Evolutionary conservation across 441 rosid species (phyloP).

Genomic region (Jatropha multifida): DNA sequence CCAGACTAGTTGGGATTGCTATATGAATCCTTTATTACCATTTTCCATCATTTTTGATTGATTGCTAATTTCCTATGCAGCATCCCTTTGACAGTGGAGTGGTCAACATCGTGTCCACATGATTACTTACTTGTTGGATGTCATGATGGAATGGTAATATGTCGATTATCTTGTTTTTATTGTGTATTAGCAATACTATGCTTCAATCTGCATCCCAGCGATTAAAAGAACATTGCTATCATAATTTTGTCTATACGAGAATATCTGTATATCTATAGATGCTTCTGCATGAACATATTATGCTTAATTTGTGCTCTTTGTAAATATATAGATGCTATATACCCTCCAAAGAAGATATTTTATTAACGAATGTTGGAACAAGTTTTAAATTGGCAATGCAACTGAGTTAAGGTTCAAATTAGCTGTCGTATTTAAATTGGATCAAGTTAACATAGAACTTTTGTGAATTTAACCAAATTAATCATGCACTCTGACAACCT

Average conservation of each 20-base stretch:
- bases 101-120: slow-evolving; percentile 67
- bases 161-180: slow-evolving; percentile 7
- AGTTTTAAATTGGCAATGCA: too few relatives aligned
- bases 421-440: too few relatives aligned
- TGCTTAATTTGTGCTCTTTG: neutral
- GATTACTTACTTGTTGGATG: slow-evolving; percentile 91
- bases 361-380: too few relatives aligned
- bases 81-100: slow-evolving; percentile 84
- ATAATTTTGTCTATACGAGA: neutral
- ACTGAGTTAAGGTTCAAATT: too few relatives aligned
- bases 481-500: too few relatives aligned
- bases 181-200: slow-evolving; percentile 8
- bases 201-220: slow-evolving; percentile 8
- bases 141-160: slow-evolving; percentile 86
- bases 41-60: neutral
- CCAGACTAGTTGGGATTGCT: too few relatives aligned
- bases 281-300: neutral
- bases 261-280: neutral
- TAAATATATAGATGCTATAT: neutral
- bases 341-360: neutral
- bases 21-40: too few relatives aligned
- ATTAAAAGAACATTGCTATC: neutral
- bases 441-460: too few relatives aligned
- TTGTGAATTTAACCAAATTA: too few relatives aligned
- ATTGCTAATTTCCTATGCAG: slow-evolving; percentile 34